Evolutionary conservation across 306 rosid species (phyloP).

Genomic region (Cyamopsis tetragonoloba): DNA sequence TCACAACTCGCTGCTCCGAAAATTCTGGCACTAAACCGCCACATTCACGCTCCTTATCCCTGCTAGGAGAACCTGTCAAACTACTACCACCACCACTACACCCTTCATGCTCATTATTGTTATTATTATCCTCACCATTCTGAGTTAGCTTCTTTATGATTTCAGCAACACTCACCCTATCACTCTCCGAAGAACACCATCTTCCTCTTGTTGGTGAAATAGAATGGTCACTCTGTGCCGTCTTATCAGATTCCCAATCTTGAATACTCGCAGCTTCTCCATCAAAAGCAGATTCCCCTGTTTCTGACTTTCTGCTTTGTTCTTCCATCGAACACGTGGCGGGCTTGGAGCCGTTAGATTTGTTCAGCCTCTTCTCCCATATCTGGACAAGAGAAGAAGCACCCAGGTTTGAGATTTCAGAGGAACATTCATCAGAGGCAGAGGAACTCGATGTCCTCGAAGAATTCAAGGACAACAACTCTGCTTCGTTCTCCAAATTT

Average conservation of each 20-base stretch:
- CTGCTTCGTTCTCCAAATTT: conserved; percentile 34
- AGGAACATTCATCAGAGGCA: conserved; percentile 25
- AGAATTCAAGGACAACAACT: conserved; percentile 12
- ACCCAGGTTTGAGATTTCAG: conserved; percentile 32
- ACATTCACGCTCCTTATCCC: conserved; percentile 26
- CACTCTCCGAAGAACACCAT: conserved; percentile 36
- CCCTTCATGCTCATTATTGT: conserved; percentile 44
- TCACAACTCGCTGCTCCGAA: conserved; percentile 25
- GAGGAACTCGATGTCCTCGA: conserved; percentile 25
- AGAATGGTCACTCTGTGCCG: conserved; percentile 27
- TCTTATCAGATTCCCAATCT: conserved; percentile 50
- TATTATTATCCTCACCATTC: conserved; percentile 37
- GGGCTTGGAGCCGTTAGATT: conserved; percentile 22
- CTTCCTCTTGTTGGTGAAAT: conserved; percentile 24
- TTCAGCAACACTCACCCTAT: conserved; percentile 64
- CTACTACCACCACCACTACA: conserved; percentile 10
- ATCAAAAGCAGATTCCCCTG: conserved; percentile 31
- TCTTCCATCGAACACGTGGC: conserved; percentile 15
- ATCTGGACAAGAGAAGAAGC: conserved; percentile 88
- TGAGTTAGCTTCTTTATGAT: conserved; percentile 58
- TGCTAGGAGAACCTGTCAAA: conserved; percentile 33
- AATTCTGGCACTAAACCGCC: conserved; percentile 14
- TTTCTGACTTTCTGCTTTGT: conserved; percentile 17
- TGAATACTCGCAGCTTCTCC: conserved; percentile 4
- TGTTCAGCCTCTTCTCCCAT: conserved; percentile 82